Evolutionary conservation across 352 stramenopile species (phyloP), one percentile per base, ranked within the genome.

Genomic region (Globisporangium polare): DNA sequence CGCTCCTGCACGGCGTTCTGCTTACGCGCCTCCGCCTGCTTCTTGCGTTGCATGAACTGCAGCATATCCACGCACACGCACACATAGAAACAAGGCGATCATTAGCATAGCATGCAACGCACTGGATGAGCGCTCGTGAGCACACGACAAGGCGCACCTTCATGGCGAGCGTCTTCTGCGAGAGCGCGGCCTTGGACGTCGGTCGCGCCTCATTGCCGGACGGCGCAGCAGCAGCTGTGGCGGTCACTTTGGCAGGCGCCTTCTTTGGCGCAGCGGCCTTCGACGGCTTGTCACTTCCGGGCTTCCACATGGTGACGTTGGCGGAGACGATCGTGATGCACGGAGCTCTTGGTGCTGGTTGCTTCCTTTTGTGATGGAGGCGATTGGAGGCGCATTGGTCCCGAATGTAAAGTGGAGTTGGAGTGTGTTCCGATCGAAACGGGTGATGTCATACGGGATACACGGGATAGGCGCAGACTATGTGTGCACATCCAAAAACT

Each of bases 41-140:
- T 88, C 71, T 94, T 94, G 45, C 85, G 81, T 57, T 94, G 85
- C 85, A 94, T 94, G 55, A 94, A 94, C 85, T 93, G 68, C 22
- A 51, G 8, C 17, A 51, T 3, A 24, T n/a, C n/a, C n/a, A n/a
- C n/a, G 2, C 33, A 39, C 33, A 1, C 10, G 35, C 29, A 54
- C 39, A 1, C 10, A 47, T 20, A 54, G 39, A 52, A 17, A n/a
- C 22, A 43, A 22, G 1, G 60, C 29, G 46, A 50, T 17, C 10
- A 4, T 27, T 5, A 52, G 18, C 13, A 49, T 20, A 8, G 9
- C n/a, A 13, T 2, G 3, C 17, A 27, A 18, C 53, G 55, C 10
- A 39, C 33, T 39, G 10, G 1, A 39, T 9, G 33, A 39, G 33
- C 33, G 10, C 33, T 9, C 33, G 13, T 13, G 8, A 9, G 33